phyloP scores from a whole-genome alignment of 306 rosid species.

The Pachyrhizus erosus region DNA sequence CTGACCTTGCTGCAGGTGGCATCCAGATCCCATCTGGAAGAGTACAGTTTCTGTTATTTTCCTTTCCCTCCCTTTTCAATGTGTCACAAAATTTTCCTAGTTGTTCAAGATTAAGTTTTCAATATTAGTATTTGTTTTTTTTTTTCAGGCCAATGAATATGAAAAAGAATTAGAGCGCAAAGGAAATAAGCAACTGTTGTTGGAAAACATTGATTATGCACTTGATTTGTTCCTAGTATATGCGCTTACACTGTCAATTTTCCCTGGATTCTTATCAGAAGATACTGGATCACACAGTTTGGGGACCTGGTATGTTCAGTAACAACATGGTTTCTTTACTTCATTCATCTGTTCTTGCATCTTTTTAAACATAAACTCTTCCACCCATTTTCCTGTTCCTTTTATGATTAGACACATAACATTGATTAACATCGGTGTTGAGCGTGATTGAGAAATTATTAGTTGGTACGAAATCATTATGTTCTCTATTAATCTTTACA shows the following conservation, averaged over 20 bases:
- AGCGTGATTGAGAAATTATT: neutral
- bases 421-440: neutral
- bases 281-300: constrained; percentile 84
- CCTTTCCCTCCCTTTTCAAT: neutral
- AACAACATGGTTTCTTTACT: neutral
- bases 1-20: constrained; percentile 90
- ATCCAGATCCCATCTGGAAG: constrained; percentile 48
- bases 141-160: constrained; percentile 57
- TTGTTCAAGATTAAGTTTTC: neutral
- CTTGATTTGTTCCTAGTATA: constrained; percentile 69
- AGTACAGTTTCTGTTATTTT: constrained; percentile 40
- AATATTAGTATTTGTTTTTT: constrained; percentile 24
- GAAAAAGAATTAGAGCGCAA: constrained; percentile 53
- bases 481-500: too few relatives aligned
- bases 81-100: neutral
- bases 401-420: neutral
- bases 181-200: constrained; percentile 64
- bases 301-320: constrained; percentile 71
- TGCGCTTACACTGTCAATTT: constrained; percentile 71
- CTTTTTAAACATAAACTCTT: neutral
- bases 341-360: neutral
- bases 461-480: too few relatives aligned
- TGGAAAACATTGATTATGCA: constrained; percentile 81
- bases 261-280: constrained; percentile 94
- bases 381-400: neutral